Evolutionary conservation across 2,329 filamentous ascomycete species (phyloP).

Genomic region (Aspergillus sp.): DNA sequence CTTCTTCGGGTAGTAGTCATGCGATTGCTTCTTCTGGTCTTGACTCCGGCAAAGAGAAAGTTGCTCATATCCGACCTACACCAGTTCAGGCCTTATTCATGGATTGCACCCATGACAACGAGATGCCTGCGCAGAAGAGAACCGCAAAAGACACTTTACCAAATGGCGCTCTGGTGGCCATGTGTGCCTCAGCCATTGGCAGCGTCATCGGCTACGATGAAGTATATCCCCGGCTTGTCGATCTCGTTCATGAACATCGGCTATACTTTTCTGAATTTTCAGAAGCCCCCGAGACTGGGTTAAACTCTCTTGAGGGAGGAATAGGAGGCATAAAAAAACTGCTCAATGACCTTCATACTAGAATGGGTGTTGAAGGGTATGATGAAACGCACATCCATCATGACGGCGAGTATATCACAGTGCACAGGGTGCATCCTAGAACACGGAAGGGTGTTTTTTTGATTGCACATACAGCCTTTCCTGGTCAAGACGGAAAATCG

Average conservation of each 20-base stretch:
- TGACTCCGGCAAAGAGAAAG: conserved; percentile 56
- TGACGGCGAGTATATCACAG: conserved; percentile 92
- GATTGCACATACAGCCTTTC: conserved; percentile 94
- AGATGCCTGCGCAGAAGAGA: conserved; percentile 91
- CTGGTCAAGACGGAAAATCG: conserved; percentile 82
- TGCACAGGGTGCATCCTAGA: conserved; percentile 90
- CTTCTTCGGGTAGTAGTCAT: conserved; percentile 62
- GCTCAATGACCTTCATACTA: conserved; percentile 88
- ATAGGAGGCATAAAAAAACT: conserved; percentile 91
- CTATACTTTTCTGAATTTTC: conserved; percentile 80
- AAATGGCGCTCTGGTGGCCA: conserved; percentile 88
- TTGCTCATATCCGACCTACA: conserved; percentile 80
- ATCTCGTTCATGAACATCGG: conserved; percentile 86
- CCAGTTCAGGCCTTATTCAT: conserved; percentile 95
- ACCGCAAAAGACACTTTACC: conserved; percentile 92
- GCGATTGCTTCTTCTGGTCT: conserved; percentile 38
- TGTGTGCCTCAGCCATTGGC: conserved; percentile 92
- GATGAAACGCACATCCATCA: conserved; percentile 96
- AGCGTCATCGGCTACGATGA: conserved; percentile 99
- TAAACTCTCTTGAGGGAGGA: conserved; percentile 70
- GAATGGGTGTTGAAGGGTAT: conserved; percentile 94
- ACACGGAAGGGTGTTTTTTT: conserved; percentile 93
- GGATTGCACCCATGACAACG: conserved; percentile 99
- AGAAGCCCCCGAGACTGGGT: conserved; percentile 47
- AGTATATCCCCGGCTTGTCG: conserved; percentile 89